Base-by-base conservation (phyloP, 345 rosid genomes). In the Garcia nutans region DNA sequence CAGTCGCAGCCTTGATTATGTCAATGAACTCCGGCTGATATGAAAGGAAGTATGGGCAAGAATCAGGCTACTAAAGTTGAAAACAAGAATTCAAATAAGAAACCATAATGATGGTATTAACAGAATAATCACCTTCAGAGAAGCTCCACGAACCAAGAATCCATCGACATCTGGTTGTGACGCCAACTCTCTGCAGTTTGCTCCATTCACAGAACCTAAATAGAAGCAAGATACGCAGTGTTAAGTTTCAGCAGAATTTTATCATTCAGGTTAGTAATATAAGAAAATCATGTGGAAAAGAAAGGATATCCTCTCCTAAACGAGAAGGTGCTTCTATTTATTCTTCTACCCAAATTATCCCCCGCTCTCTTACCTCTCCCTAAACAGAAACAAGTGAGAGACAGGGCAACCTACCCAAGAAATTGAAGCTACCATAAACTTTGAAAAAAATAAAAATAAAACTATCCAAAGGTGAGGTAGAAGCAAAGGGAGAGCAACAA, bases 71-170 rank as follows among this genome's bases (percentile, higher is more conserved):
- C 9, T 13, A 7, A 4, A 60, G 58, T 31, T 52, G 23, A 9
- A 20, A 61, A 22, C 24, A 11, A 5, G 9, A 59, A 31, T 33
- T 33, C 8, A 50, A 41, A 33, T 0, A 62, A 37, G 37, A 68
- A 37, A 57, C 28, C 24, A 33, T 0, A 15, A 6, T 12, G 13
- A 10, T 23, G 57, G 8, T 1, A 59, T 26, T 10, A 22, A 70
- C 24, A 45, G 65, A 42, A 57, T 11, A 52, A 37, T 16, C 72
- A 89, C 93, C 92, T 91, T 89, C 44, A 91, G 78, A 52, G 96
- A 91, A 75, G 96, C 96, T 73, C 93, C 96, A 10, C 92, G 93
- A 56, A 91, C 96, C 85, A 91, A 86, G 85, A 91, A 91, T 71
- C 93, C 96, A 76, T 89, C 96, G 37, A 91, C 83, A 75, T 91